Evolutionary conservation across 176 grass and related monocot genomes (phyloP).

Genomic region (Raddia distichophylla): DNA sequence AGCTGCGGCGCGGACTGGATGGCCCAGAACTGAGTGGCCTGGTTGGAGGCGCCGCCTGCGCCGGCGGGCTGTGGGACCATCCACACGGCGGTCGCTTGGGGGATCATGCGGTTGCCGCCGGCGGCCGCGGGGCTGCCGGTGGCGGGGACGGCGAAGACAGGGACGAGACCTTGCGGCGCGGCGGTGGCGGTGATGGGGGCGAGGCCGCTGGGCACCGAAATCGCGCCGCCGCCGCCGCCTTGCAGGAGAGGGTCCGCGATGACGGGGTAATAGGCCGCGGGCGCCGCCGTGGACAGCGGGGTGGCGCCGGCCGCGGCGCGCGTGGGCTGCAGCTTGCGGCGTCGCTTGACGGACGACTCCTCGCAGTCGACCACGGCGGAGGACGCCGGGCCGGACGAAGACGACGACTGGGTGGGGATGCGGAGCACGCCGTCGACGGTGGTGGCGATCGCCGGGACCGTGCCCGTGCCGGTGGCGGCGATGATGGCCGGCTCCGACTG

Average conservation of each 20-base stretch:
- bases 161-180: constrained; percentile 59
- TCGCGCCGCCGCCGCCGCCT: constrained; percentile 44
- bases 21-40: constrained; percentile 72
- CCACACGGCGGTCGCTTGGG: constrained; percentile 79
- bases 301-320: constrained; percentile 38
- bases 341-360: constrained; percentile 65
- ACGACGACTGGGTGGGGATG: constrained; percentile 81
- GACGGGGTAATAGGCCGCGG: constrained; percentile 70
- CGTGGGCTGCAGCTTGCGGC: constrained; percentile 88
- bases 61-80: constrained; percentile 69
- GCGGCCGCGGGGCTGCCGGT: constrained; percentile 7
- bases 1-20: constrained; percentile 73
- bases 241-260: constrained; percentile 76
- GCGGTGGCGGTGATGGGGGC: constrained; percentile 54
- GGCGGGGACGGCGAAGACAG: constrained; percentile 66
- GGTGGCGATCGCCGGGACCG: constrained; percentile 81
- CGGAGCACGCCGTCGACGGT: constrained; percentile 82
- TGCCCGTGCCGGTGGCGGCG: constrained; percentile 85
- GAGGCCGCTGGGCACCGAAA: constrained; percentile 76
- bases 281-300: constrained; percentile 22
- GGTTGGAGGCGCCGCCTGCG: constrained; percentile 17
- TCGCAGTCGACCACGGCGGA: constrained; percentile 40
- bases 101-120: constrained; percentile 55
- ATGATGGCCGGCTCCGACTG: constrained; percentile 92
- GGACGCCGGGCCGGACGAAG: constrained; percentile 42